phyloP scores from a whole-genome alignment of 345 rosid genomes.

The Lumnitzera racemosa region DNA sequence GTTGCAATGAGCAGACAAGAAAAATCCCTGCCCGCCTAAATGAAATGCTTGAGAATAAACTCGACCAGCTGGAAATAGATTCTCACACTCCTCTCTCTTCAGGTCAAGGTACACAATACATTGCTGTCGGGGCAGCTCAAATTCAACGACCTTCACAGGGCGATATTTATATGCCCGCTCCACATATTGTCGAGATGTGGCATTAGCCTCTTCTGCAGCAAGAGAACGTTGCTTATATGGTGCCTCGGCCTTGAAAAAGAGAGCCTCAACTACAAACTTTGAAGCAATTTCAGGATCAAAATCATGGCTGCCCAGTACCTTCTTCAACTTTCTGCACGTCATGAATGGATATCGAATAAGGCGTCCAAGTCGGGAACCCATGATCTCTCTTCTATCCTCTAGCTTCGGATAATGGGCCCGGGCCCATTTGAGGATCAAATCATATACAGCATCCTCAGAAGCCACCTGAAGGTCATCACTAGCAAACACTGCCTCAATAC shows the following conservation, averaged over 20 bases:
- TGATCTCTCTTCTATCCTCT: slow-evolving; percentile 55
- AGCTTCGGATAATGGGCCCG: slow-evolving; percentile 49
- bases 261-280: slow-evolving; percentile 62
- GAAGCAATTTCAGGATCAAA: slow-evolving; percentile 48
- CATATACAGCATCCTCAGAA: slow-evolving; percentile 73
- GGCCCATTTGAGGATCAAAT: slow-evolving; percentile 68
- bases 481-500: slow-evolving; percentile 67
- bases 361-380: slow-evolving; percentile 46
- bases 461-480: slow-evolving; percentile 57
- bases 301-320: slow-evolving; percentile 59
- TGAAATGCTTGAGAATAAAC: slow-evolving; percentile 66
- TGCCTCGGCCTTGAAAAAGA: slow-evolving; percentile 70
- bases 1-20: slow-evolving; percentile 60
- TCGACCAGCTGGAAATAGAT: slow-evolving; percentile 46
- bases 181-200: slow-evolving; percentile 36
- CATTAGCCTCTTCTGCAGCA: slow-evolving; percentile 33
- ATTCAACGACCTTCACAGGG: slow-evolving; percentile 71
- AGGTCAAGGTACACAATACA: slow-evolving; percentile 78
- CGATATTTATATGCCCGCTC: slow-evolving; percentile 65
- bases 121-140: slow-evolving; percentile 57
- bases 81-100: slow-evolving; percentile 51
- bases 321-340: slow-evolving; percentile 64
- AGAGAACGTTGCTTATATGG: slow-evolving; percentile 37
- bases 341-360: slow-evolving; percentile 73
- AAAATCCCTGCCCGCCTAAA: slow-evolving; percentile 66